phyloP scores from a whole-genome alignment of 805 yeast species.

The Clavispora carvajalis region DNA sequence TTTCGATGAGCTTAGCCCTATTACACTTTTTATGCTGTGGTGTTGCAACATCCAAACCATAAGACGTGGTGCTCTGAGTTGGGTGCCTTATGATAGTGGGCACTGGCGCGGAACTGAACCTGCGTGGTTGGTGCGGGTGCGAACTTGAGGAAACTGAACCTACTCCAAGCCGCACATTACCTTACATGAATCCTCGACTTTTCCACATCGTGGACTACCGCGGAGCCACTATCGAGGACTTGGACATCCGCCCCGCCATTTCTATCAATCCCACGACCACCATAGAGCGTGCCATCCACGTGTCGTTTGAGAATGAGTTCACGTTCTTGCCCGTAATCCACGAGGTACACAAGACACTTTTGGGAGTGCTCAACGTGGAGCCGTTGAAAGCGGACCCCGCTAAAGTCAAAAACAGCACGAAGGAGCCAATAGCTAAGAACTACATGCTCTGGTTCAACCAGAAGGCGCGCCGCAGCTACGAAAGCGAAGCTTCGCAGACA shows the following conservation, averaged over 20 bases:
- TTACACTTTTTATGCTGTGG: too few species aligned
- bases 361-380: constrained; percentile 47
- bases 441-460: constrained; percentile 43
- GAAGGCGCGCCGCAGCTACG: constrained; percentile 29
- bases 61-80: too few species aligned
- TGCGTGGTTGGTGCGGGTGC: too few species aligned
- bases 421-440: constrained; percentile 24
- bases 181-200: constrained; percentile 5
- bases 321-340: constrained; percentile 50
- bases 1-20: too few species aligned
- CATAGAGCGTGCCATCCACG: constrained; percentile 46
- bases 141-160: too few species aligned
- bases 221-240: constrained; percentile 55
- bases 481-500: constrained; percentile 14
- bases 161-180: not conserved
- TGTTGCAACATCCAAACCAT: too few species aligned
- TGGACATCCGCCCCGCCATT: constrained; percentile 54
- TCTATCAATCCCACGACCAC: constrained; percentile 46
- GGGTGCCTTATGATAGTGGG: too few species aligned
- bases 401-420: constrained; percentile 18
- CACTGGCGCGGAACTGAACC: too few species aligned
- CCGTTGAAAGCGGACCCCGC: constrained; percentile 30
- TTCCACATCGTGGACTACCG: constrained; percentile 36
- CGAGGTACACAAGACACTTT: constrained; percentile 38
- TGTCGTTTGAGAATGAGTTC: constrained; percentile 52